Evolutionary conservation across 176 grass and related monocot species (phyloP).

Genomic region (Ampelocalamus luodianensis): DNA sequence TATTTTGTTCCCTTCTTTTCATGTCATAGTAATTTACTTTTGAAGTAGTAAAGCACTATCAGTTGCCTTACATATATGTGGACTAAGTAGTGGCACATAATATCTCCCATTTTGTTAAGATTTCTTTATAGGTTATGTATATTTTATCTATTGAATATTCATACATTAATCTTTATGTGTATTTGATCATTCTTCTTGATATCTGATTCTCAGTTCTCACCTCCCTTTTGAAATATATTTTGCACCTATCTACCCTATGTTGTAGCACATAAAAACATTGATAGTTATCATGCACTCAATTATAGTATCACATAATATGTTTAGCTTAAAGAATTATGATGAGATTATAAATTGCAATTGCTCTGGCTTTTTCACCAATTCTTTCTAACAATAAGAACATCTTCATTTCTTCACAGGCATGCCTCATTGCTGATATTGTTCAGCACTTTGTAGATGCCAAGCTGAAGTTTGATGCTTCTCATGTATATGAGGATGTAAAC

Average conservation of each 20-base stretch:
- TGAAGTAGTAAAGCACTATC: background rate
- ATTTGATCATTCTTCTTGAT: background rate
- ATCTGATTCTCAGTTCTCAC: too few species aligned
- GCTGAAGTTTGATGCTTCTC: constrained; percentile 92
- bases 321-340: too few species aligned
- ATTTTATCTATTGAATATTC: too few species aligned
- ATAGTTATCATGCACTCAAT: too few species aligned
- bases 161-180: too few species aligned
- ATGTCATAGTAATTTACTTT: background rate
- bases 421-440: constrained; percentile 94
- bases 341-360: background rate
- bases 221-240: too few species aligned
- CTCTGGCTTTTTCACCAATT: background rate
- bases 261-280: too few species aligned
- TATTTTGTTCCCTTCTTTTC: constrained; percentile 51
- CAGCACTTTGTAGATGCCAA: constrained; percentile 94
- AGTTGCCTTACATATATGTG: background rate
- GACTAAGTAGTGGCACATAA: background rate
- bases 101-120: too few species aligned
- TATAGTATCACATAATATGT: too few species aligned
- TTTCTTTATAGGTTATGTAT: background rate
- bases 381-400: constrained; percentile 49
- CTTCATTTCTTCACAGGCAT: constrained; percentile 67
- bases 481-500: constrained; percentile 94
- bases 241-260: background rate